Percentiles rank a stretch among this genome's conserved stretches.
Evolutionary conservation across 306 rosid species (phyloP).

Genomic region (Echinosophora koreensis): DNA sequence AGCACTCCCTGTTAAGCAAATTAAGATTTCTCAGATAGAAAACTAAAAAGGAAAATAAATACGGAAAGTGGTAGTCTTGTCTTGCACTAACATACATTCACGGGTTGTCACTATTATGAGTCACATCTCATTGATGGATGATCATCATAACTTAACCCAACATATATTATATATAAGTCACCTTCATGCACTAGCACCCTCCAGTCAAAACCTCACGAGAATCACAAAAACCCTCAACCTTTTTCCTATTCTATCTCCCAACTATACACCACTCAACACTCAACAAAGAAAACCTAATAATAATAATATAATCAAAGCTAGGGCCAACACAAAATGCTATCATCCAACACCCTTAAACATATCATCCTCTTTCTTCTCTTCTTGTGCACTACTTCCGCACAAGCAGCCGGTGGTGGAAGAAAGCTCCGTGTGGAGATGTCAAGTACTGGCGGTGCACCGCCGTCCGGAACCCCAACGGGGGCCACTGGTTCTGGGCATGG

Average conservation of each 20-base stretch:
- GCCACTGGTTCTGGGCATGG: conserved; percentile 75
- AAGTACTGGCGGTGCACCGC: conserved; percentile 44
- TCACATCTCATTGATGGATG: not conserved
- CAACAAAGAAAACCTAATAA: not conserved
- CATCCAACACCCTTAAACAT: conserved; percentile 31
- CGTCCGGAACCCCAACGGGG: conserved; percentile 58
- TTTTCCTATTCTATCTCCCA: conserved; percentile 4
- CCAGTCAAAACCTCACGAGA: conserved; percentile 38
- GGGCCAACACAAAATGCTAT: conserved; percentile 49
- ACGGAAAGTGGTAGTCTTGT: conserved; percentile 3
- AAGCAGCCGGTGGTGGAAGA: conserved; percentile 25
- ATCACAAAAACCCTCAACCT: conserved; percentile 13
- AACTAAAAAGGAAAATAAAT: not conserved
- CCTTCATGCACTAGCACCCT: conserved; percentile 43
- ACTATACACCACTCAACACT: not conserved
- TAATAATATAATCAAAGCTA: not conserved
- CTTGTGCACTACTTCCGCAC: conserved; percentile 38
- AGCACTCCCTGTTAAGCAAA: no score
- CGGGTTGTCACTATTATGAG: conserved; percentile 35
- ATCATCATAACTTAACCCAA: conserved; percentile 32
- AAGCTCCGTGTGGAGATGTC: conserved; percentile 46
- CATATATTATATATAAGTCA: conserved; percentile 49
- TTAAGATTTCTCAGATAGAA: not conserved
- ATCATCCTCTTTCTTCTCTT: conserved; percentile 52
- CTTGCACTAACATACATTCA: conserved; percentile 39